Percentiles rank a stretch among this genome's conserved stretches.
Conservation (phyloP, 208 protist genomes). For the Leishmania tarentolae region DNA sequence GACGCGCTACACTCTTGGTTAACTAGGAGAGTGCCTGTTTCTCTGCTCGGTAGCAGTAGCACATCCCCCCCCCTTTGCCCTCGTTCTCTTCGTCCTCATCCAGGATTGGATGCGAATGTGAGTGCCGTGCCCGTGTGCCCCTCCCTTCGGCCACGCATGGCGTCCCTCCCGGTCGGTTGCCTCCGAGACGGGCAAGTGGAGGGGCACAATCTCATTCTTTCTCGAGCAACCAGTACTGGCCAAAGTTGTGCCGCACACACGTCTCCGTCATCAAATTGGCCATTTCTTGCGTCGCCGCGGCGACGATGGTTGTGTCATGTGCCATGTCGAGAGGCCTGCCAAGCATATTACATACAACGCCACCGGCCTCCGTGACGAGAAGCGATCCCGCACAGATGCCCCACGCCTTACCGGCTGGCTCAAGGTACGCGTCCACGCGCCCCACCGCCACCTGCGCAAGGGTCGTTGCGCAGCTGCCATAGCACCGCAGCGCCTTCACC, state of each 20-base stretch:
- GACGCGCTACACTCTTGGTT: neutral
- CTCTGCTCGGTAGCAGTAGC: too few relatives aligned
- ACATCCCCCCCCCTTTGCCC: too few relatives aligned
- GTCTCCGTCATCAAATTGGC: conserved; percentile 30
- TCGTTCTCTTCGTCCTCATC: neutral
- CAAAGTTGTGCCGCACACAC: conserved; percentile 38
- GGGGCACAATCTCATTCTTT: neutral
- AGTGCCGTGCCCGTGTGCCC: neutral
- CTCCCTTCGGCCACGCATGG: neutral
- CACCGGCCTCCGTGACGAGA: conserved; percentile 74
- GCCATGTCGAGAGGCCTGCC: conserved; percentile 55
- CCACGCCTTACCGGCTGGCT: conserved; percentile 59
- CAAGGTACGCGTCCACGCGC: conserved; percentile 63
- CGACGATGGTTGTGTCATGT: conserved; percentile 54
- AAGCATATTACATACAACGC: conserved; percentile 56
- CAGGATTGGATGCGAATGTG: neutral
- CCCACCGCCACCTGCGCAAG: conserved; percentile 63
- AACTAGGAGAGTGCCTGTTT: too few relatives aligned
- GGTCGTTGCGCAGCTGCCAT: conserved; percentile 49
- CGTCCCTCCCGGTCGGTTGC: neutral
- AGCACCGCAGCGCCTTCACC: conserved; percentile 45
- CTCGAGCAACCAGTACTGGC: conserved; percentile 43
- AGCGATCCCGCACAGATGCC: conserved; percentile 66
- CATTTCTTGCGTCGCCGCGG: conserved; percentile 43
- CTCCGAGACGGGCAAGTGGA: neutral